Base-by-base conservation (phyloP, 495 filamentous ascomycete species). In the Penicillium bialowiezense region DNA sequence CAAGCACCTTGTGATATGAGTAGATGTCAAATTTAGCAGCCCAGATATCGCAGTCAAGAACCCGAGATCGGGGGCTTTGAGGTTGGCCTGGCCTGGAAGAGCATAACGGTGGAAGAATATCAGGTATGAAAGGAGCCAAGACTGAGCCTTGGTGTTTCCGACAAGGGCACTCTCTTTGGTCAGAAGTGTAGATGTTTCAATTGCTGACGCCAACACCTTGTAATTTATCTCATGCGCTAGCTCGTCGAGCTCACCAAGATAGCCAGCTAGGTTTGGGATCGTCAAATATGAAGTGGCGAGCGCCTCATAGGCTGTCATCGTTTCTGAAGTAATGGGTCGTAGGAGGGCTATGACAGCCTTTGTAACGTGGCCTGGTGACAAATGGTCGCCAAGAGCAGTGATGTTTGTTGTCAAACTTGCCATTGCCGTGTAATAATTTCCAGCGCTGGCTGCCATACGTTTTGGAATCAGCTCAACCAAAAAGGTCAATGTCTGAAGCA, bases 91-190 rank as follows among this genome's bases (percentile, higher is more conserved):
- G 51, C 44, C 70, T 63, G 75, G 71, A 40, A 78, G 58, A 29
- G 72, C 68, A 54, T 72, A 62, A 13, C 80, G 77, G 53, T 87
- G 81, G 37, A 96, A 80, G 55, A 79, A 88, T 41, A 97, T 86
- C 50, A 90, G 82, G 60, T 95, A 87, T 17, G 86, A 78, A 40
- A 96, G 68, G 17, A 98, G 73, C 86, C 91, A 95, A 17, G 91
- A 69, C 13, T 77, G 75, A 38, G 58, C 56, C 42, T 70, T 58
- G 8, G 57, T 59, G 26, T 74, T 69, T 2, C 67, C 58, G 34
- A 39, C 55, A 15, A 50, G 38, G 18, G 48, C 50, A 18, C 20
- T 52, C 18, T 61, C 60, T 31, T 68, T 58, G 9, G 61, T 58
- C 41, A 69, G 67, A 41, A 41, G 34, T 14, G 65, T 51, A n/a